These are phyloP conservation scores for Cydonia oblonga DNA, from an alignment of 331 rosid species.

Conservation along the genomic window DNA sequence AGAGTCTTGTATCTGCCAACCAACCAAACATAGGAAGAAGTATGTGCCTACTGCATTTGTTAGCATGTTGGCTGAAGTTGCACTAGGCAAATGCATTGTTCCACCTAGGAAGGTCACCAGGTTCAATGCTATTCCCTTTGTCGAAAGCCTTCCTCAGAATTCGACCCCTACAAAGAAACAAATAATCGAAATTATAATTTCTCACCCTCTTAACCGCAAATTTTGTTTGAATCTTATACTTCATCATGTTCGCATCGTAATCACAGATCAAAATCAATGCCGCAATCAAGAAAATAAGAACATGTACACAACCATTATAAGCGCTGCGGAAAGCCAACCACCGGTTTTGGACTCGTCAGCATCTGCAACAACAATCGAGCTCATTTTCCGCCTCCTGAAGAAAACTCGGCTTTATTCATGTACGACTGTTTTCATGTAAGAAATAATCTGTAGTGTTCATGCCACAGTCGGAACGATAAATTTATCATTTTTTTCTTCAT, in stretches of 20 bases:
- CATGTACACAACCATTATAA: slow-evolving; percentile 47
- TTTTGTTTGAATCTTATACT: too few relatives aligned
- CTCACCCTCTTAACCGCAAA: too few relatives aligned
- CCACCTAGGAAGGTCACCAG: slow-evolving; percentile 73
- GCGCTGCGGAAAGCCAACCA: slow-evolving; percentile 78
- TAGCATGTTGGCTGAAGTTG: slow-evolving; percentile 79
- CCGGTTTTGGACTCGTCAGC: slow-evolving; percentile 78
- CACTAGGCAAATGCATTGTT: slow-evolving; percentile 76
- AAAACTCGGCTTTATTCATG: neutral
- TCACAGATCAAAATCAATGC: neutral
- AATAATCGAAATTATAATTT: neutral
- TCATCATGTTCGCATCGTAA: too few relatives aligned
- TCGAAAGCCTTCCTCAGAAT: slow-evolving; percentile 83
- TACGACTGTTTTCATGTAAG: too few relatives aligned
- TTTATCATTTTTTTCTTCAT: too few relatives aligned
- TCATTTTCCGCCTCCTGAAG: slow-evolving; percentile 57
- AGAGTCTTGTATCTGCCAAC: slow-evolving; percentile 78
- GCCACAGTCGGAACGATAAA: too few relatives aligned
- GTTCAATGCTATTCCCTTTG: slow-evolving; percentile 85
- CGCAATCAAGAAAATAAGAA: neutral
- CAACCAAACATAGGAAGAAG: slow-evolving; percentile 74
- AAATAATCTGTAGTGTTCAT: too few relatives aligned
- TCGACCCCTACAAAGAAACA: slow-evolving; percentile 49
- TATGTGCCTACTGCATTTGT: slow-evolving; percentile 83
- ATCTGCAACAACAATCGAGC: slow-evolving; percentile 44